phyloP scores from a whole-genome alignment of 2,329 filamentous ascomycete genomes.

The Beauveria varroae region DNA sequence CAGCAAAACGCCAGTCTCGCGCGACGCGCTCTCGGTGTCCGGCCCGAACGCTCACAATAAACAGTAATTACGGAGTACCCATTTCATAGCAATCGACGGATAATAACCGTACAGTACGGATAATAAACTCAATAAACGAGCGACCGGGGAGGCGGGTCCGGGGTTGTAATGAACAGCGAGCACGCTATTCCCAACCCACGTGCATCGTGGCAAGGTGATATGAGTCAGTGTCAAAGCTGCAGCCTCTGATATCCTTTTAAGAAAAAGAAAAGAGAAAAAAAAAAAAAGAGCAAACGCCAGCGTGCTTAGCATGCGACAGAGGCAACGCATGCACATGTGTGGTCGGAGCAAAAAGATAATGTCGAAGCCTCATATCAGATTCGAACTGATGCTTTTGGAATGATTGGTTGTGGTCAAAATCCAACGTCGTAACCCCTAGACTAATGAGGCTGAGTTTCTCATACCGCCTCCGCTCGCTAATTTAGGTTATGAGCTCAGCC shows the following conservation, averaged over 20 bases:
- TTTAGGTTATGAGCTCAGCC: neutral
- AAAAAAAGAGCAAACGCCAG: neutral
- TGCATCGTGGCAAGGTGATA: no score
- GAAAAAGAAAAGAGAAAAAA: neutral
- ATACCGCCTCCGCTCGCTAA: neutral
- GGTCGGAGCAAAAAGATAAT: conserved; percentile 4
- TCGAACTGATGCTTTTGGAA: conserved; percentile 19
- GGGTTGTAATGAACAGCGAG: no score
- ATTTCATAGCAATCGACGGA: no score
- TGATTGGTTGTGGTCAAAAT: conserved; percentile 14
- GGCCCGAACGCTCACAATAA: neutral
- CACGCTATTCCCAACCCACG: no score
- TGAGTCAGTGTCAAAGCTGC: no score
- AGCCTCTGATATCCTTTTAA: no score
- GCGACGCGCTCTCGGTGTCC: neutral
- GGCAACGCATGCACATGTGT: neutral
- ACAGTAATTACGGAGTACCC: no score
- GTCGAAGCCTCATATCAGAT: conserved; percentile 16
- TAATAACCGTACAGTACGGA: neutral
- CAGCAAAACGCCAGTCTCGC: neutral
- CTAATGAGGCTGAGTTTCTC: conserved; percentile 13
- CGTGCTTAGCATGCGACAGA: neutral
- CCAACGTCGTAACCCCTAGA: conserved; percentile 20
- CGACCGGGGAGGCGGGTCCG: no score
- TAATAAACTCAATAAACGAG: no score